Percentiles rank a stretch among this genome's conserved stretches.
Conservation (phyloP, 345 rosid species). For the Linum trigynum region DNA sequence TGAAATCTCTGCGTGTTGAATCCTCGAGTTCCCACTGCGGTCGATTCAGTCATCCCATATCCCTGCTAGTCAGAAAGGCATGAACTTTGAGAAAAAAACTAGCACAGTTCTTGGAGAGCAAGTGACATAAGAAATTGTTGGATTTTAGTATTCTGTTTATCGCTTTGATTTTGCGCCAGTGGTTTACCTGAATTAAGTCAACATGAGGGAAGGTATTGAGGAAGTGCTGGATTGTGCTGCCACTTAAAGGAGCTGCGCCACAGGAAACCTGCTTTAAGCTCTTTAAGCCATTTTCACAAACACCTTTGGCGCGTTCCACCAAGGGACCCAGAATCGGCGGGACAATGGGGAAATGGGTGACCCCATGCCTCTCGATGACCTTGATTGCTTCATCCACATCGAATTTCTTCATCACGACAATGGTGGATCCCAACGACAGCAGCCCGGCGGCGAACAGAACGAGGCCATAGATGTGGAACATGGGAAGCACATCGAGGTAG, state of each 20-base stretch:
- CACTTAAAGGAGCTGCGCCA: slow-evolving; percentile 68
- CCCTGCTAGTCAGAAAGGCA: slow-evolving; percentile 33
- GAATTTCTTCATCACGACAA: slow-evolving; percentile 69
- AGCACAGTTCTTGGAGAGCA: not conserved
- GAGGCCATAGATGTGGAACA: slow-evolving; percentile 77
- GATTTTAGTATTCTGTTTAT: too few species aligned
- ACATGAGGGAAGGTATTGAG: slow-evolving; percentile 43
- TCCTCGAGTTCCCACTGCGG: slow-evolving; percentile 80
- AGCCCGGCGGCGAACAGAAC: slow-evolving; percentile 56
- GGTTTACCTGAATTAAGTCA: slow-evolving; percentile 68
- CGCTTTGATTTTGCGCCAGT: too few species aligned
- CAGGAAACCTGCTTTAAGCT: slow-evolving; percentile 75
- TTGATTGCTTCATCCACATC: slow-evolving; percentile 34
- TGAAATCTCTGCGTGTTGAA: slow-evolving; percentile 32
- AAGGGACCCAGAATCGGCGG: slow-evolving; percentile 62
- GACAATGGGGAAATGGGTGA: slow-evolving; percentile 69
- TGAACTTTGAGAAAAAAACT: not conserved
- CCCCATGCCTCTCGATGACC: slow-evolving; percentile 38
- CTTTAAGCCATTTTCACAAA: slow-evolving; percentile 29
- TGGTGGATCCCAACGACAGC: slow-evolving; percentile 48
- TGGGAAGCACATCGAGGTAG: slow-evolving; percentile 56
- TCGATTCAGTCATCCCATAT: slow-evolving; percentile 80
- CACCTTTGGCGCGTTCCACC: slow-evolving; percentile 30
- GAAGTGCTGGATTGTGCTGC: slow-evolving; percentile 46
- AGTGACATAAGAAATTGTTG: not conserved